These are phyloP conservation scores for Candida michaelii DNA, from an alignment of 805 yeast species.

Conservation along the genomic window DNA sequence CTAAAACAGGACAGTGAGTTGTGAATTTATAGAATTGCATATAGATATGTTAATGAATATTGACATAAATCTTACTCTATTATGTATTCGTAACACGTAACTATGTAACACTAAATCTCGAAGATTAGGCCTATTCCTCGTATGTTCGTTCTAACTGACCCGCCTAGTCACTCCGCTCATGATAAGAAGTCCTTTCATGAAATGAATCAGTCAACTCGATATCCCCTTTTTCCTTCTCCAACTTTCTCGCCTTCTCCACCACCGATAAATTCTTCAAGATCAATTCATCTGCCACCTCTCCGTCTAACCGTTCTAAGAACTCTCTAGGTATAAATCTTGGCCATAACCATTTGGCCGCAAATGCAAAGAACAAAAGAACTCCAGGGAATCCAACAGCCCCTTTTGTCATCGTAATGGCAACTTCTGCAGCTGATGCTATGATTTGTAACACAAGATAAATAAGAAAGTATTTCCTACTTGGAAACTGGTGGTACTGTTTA, in stretches of 20 bases:
- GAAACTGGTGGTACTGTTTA: constrained; percentile 28
- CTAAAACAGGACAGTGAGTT: no score
- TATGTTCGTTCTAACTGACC: no score
- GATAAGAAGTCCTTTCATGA: no score
- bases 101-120: no score
- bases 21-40: constrained; percentile 3
- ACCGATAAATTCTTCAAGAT: constrained; percentile 47
- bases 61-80: neutral
- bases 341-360: constrained; percentile 60
- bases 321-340: constrained; percentile 59
- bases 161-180: no score
- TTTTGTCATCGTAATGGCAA: constrained; percentile 78
- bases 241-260: constrained; percentile 22
- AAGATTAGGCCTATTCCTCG: no score
- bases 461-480: constrained; percentile 47
- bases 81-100: neutral
- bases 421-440: constrained; percentile 74
- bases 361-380: constrained; percentile 68
- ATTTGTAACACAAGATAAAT: constrained; percentile 59
- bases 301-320: constrained; percentile 66
- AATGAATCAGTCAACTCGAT: constrained; percentile 3
- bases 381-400: constrained; percentile 97
- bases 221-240: constrained; percentile 5
- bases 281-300: constrained; percentile 57
- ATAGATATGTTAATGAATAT: constrained; percentile 5